Evolutionary conservation across 768 basidiomycete genomes (phyloP).

Genomic region (Antrodiella citrinella): DNA sequence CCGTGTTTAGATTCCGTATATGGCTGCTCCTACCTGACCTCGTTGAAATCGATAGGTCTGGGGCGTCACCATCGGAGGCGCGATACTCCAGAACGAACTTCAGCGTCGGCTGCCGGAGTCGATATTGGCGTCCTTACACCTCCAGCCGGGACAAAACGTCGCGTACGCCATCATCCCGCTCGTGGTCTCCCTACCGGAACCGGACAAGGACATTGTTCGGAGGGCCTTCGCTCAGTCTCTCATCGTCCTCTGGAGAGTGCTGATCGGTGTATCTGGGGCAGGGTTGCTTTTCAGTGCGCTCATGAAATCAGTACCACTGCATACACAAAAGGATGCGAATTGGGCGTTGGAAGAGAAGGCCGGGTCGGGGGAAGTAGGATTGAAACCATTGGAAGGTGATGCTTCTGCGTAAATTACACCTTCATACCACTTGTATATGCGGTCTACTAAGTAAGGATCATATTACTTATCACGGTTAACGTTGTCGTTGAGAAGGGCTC

Average conservation of each 20-base stretch:
- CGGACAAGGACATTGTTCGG: background rate
- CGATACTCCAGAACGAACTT: conserved; percentile 46
- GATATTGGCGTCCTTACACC: conserved; percentile 9
- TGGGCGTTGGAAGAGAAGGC: background rate
- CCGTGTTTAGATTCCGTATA: background rate
- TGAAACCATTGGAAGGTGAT: too few relatives aligned
- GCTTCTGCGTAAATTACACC: too few relatives aligned
- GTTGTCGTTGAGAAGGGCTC: too few relatives aligned
- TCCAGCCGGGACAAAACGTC: conserved; percentile 12
- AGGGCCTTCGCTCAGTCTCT: conserved; percentile 3
- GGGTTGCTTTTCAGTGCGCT: background rate
- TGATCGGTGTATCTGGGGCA: conserved; percentile 5
- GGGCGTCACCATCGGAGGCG: conserved; percentile 43
- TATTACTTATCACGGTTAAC: too few relatives aligned
- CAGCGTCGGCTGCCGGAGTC: conserved; percentile 28
- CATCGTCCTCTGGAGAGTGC: conserved; percentile 3
- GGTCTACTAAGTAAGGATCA: too few relatives aligned
- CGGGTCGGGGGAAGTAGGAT: background rate
- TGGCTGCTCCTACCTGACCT: background rate
- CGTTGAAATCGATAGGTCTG: conserved; percentile 22
- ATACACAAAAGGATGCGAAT: background rate
- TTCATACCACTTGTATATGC: too few relatives aligned
- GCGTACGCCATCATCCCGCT: conserved; percentile 16
- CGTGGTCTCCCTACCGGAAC: conserved; percentile 6
- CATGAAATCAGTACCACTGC: background rate